Conservation (phyloP, 1,284 basidiomycete genomes). For the Puccinia brachypodii region DNA sequence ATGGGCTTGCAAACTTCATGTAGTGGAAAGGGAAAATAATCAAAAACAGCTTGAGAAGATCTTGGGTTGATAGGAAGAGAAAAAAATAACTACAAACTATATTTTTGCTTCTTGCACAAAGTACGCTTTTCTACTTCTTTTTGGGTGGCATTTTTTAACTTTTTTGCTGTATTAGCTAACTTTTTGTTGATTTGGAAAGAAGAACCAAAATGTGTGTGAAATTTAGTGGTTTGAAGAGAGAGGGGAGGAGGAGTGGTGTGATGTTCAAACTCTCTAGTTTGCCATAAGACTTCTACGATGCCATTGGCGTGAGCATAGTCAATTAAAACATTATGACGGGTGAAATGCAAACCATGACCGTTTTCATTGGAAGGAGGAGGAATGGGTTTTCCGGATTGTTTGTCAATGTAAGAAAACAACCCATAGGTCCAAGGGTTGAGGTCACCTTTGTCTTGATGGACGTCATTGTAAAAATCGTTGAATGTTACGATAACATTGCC, state of each 20-base stretch:
- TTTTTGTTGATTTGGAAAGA: no score
- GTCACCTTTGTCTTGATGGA: not conserved
- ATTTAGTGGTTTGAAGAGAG: no score
- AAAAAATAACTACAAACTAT: no score
- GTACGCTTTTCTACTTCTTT: no score
- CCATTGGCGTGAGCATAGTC: constrained; percentile 5
- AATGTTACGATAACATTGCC: not conserved
- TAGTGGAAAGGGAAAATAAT: no score
- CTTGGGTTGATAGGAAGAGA: no score
- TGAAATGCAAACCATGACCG: not conserved
- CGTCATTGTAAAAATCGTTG: not conserved
- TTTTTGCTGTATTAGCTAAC: no score
- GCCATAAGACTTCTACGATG: not conserved
- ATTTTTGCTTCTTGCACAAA: no score
- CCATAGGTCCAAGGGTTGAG: not conserved
- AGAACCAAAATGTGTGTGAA: no score
- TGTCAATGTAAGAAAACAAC: not conserved
- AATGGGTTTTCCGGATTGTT: not conserved
- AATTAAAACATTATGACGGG: not conserved
- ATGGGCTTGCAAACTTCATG: no score
- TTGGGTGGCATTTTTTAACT: no score
- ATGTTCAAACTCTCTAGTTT: not conserved
- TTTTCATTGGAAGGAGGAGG: not conserved
- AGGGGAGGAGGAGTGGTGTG: not conserved
- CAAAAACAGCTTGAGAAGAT: no score